These are phyloP conservation scores for Lentinula raphanica DNA, from an alignment of 768 basidiomycete genomes.

Conservation along the genomic window DNA sequence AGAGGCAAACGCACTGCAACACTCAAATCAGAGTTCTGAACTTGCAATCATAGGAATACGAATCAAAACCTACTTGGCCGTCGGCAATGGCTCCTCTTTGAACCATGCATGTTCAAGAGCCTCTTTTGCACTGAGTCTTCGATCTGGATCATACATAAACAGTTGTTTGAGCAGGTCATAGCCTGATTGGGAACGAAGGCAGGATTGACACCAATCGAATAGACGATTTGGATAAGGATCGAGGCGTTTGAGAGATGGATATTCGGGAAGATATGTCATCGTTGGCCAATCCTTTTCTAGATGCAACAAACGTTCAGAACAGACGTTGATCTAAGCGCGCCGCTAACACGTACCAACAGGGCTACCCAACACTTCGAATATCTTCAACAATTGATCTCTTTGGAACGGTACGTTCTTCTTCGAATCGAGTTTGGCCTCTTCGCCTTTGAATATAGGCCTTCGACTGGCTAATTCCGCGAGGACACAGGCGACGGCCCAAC, in stretches of 20 bases:
- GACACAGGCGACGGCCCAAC: slow-evolving; percentile 98
- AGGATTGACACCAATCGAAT: slow-evolving; percentile 67
- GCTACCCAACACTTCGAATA: slow-evolving; percentile 92
- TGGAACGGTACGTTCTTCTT: slow-evolving; percentile 99
- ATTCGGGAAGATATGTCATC: slow-evolving; percentile 83
- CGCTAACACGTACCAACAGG: slow-evolving; percentile 60
- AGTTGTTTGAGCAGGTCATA: slow-evolving; percentile 82
- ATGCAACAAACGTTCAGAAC: neutral
- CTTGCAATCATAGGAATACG: neutral
- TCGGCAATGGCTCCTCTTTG: slow-evolving; percentile 81
- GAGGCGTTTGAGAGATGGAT: slow-evolving; percentile 72
- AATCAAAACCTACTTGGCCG: slow-evolving; percentile 62
- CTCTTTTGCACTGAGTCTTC: slow-evolving; percentile 75
- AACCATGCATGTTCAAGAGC: slow-evolving; percentile 90
- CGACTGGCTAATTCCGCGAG: slow-evolving; percentile 92
- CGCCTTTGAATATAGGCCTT: slow-evolving; percentile 97
- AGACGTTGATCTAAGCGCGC: neutral
- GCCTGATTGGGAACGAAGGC: slow-evolving; percentile 56
- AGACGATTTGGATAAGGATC: slow-evolving; percentile 70
- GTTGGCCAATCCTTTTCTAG: slow-evolving; percentile 86
- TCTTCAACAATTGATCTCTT: slow-evolving; percentile 88
- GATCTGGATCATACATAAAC: slow-evolving; percentile 89
- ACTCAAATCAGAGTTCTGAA: neutral
- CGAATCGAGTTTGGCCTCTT: slow-evolving; percentile 94
- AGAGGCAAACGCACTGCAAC: slow-evolving; percentile 65